Base-by-base conservation (phyloP, 106 monocot species). In the Phalaenopsis aphrodite region DNA sequence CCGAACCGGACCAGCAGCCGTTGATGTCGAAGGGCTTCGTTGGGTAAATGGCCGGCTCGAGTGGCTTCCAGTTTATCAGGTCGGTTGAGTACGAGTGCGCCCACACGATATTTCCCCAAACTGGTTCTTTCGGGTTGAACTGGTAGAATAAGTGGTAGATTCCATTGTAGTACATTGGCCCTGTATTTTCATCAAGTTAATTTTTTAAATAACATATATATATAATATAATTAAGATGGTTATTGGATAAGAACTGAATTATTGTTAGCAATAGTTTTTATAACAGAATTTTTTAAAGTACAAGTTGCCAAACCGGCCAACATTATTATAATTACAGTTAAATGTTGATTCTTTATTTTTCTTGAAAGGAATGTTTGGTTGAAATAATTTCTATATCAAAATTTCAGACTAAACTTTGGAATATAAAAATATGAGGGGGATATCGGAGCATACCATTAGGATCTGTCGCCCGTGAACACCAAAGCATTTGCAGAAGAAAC, bases 1-100 rank as follows among this genome's bases (percentile, higher is more conserved):
- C 87, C 15, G 96, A 96, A 19, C 96, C 96, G 5, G 96, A 96
- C 96, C 96, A 96, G 79, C 90, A 88, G 9, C 96, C 96, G 37
- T 90, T 84, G 45, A 87, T 72, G 61, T 96, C 96, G 77, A 93
- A 96, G 0, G 88, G 87, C 49, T 90, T 78, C 5, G 91, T 79
- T 2, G 91, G 91, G 67, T 71, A 81, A 77, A 96, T 88, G 1
- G 88, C 96, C 0, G 86, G 86, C 36, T 85, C 61, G 19, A 96
- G 78, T 3, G 88, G 18, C 15, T 48, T 72, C 96, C 96, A 96
- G 78, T 96, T 90, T 81, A 96, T 82, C 75, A 96, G 36, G 78
- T 96, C 96, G 0, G 55, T 88, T 0, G 96, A 96, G 41, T 91
- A 84, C 0, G 96, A 89, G 82, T 96, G 96, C 6, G 86, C 96